These are phyloP conservation scores for Candida ovalis DNA, from an alignment of 805 yeast genomes.

Conservation along the genomic window DNA sequence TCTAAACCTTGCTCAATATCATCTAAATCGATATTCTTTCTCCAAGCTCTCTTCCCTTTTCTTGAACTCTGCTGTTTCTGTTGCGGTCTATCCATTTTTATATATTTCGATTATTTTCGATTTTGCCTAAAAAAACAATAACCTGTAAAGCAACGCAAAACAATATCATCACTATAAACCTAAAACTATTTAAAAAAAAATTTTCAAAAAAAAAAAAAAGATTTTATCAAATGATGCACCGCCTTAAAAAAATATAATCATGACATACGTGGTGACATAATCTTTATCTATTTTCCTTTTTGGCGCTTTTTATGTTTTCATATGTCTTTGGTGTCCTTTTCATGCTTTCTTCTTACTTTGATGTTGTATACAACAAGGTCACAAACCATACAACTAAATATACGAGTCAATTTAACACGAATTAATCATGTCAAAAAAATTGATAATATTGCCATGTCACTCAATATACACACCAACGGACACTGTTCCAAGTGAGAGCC, in stretches of 20 bases:
- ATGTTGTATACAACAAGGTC: neutral
- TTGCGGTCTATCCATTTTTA: constrained; percentile 45
- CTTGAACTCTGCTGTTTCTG: constrained; percentile 72
- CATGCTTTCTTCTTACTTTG: too few relatives aligned
- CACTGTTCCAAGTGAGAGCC: neutral
- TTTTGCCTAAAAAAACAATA: too few relatives aligned
- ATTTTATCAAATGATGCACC: neutral
- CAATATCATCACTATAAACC: neutral
- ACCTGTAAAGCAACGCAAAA: neutral
- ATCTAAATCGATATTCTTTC: constrained; percentile 83
- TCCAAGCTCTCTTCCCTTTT: constrained; percentile 91
- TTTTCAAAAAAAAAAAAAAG: constrained; percentile 3
- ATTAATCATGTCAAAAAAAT: constrained; percentile 8
- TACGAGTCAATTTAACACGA: neutral
- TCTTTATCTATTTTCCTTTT: too few relatives aligned
- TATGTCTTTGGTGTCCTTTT: too few relatives aligned
- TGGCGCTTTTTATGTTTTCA: too few relatives aligned
- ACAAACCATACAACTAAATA: neutral
- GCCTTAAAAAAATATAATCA: too few relatives aligned
- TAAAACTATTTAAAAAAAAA: neutral
- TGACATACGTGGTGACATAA: too few relatives aligned
- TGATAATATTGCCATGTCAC: constrained; percentile 50
- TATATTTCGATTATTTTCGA: neutral
- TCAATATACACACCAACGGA: constrained; percentile 19
- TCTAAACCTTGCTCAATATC: constrained; percentile 74